Evolutionary conservation across 192 early-diverging fungal genomes (phyloP).

Genomic region (Paraglomus brasilianum): DNA sequence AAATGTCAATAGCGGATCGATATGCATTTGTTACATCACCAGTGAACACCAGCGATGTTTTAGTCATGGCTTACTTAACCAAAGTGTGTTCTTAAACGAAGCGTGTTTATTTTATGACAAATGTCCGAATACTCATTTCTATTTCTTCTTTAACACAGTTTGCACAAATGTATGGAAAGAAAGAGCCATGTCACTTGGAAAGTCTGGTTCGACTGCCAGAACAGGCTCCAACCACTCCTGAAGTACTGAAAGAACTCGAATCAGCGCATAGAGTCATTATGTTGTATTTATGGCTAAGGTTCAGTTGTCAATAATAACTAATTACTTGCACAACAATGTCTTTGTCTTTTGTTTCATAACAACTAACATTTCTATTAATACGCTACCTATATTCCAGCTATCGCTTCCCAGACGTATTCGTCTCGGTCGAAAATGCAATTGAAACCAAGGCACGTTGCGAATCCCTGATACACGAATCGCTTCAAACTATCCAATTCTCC

Average conservation of each 20-base stretch:
- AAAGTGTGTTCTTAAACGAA: neutral
- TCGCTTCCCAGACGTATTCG: slow-evolving; percentile 62
- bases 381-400: slow-evolving; percentile 36
- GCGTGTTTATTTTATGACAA: no score
- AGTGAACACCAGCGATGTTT: slow-evolving; percentile 43
- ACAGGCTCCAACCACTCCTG: neutral
- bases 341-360: neutral
- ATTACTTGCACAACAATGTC: neutral
- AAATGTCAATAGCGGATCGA: slow-evolving; percentile 63
- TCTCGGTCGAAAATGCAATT: slow-evolving; percentile 44
- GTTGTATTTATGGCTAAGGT: slow-evolving; percentile 87
- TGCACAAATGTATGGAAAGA: slow-evolving; percentile 37
- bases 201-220: slow-evolving; percentile 23
- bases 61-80: neutral
- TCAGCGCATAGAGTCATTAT: slow-evolving; percentile 73
- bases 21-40: slow-evolving; percentile 72
- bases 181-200: slow-evolving; percentile 28
- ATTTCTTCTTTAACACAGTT: slow-evolving; percentile 22
- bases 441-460: slow-evolving; percentile 49
- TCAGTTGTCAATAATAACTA: neutral
- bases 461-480: slow-evolving; percentile 33
- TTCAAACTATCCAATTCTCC: slow-evolving; percentile 16
- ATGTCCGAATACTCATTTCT: neutral
- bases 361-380: slow-evolving; percentile 22
- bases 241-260: slow-evolving; percentile 59